phyloP scores from a whole-genome alignment of 164 flowering plant genomes.

The Hamamelis virginiana region DNA sequence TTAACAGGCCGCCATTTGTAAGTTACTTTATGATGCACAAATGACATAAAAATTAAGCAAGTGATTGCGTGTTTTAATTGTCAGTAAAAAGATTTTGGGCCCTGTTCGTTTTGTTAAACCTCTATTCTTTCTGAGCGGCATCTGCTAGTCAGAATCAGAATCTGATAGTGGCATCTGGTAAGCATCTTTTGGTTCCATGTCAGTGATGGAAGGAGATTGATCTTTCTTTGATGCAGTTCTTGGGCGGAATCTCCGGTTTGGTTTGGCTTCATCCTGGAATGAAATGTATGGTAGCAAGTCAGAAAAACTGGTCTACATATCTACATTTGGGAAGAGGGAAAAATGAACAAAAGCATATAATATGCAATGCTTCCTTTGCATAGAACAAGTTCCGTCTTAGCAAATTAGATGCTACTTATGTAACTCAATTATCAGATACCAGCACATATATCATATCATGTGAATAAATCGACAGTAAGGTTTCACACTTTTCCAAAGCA shows the following conservation, averaged over 20 bases:
- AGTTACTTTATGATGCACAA: too few relatives aligned
- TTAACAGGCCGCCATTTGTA: too few relatives aligned
- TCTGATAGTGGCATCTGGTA: slow-evolving; percentile 53
- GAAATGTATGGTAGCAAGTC: background rate
- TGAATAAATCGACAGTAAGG: too few relatives aligned
- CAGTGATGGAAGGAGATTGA: slow-evolving; percentile 54
- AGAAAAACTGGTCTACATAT: background rate
- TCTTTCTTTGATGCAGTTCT: slow-evolving; percentile 23
- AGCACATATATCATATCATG: too few relatives aligned
- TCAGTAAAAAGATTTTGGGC: too few relatives aligned
- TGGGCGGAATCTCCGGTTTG: slow-evolving; percentile 25
- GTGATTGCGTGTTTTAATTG: too few relatives aligned
- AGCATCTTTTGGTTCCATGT: slow-evolving; percentile 70
- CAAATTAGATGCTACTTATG: too few relatives aligned
- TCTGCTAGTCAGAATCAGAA: slow-evolving; percentile 53
- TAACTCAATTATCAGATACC: too few relatives aligned
- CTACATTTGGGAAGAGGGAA: background rate
- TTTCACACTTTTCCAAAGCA: too few relatives aligned
- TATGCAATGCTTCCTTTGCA: background rate
- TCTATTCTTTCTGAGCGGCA: background rate
- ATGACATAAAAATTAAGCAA: too few relatives aligned
- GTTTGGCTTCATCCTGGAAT: slow-evolving; percentile 37
- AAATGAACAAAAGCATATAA: background rate
- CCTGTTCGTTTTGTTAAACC: background rate
- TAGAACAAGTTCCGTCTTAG: too few relatives aligned